phyloP scores from a whole-genome alignment of 2,329 filamentous ascomycete genomes.

The Mollisia scopiformis region DNA sequence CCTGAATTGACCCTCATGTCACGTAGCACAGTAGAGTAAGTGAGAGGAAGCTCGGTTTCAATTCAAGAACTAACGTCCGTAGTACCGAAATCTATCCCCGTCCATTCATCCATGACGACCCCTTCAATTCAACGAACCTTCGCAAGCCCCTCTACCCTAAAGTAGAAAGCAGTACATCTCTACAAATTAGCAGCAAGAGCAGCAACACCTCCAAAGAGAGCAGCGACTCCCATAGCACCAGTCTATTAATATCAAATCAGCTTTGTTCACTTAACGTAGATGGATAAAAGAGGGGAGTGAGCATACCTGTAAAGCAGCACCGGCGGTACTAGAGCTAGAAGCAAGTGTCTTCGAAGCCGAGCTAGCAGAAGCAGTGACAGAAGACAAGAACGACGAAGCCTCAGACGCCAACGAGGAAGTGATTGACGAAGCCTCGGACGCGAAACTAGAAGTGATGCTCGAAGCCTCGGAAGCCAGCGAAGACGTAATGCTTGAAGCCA shows the following conservation, averaged over 20 bases:
- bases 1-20: no score
- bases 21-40: no score
- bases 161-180: no score
- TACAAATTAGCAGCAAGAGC: background rate
- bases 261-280: no score
- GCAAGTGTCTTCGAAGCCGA: background rate
- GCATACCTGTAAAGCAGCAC: background rate
- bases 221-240: background rate
- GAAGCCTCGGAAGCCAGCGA: background rate
- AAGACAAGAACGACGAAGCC: background rate
- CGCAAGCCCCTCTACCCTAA: no score
- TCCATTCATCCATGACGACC: no score
- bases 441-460: no score
- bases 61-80: no score
- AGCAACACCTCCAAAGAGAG: background rate
- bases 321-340: background rate
- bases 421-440: background rate
- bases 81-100: no score
- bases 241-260: background rate
- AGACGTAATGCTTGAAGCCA: background rate
- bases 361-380: background rate
- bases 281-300: background rate
- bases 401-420: background rate
- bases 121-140: no score
- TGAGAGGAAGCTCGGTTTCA: no score